These are phyloP conservation scores for Metschnikowia cerradonensis DNA, from an alignment of 805 yeast species.

Conservation along the genomic window DNA sequence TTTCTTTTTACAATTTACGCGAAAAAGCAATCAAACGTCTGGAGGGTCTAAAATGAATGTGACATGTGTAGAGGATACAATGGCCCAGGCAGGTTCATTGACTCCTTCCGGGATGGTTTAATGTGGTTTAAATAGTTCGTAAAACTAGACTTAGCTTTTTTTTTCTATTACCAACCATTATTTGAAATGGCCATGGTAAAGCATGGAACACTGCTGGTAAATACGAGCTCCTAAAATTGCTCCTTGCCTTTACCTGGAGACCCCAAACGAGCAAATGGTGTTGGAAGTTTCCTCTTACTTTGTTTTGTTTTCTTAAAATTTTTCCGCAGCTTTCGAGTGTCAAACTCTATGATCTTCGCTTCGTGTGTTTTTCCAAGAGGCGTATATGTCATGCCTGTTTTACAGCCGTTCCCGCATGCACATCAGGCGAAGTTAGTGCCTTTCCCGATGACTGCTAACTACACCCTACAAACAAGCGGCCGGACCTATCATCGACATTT, in stretches of 20 bases:
- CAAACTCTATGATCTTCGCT: not conserved
- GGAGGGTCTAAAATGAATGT: not conserved
- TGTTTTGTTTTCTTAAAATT: not conserved
- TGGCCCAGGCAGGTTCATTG: not conserved
- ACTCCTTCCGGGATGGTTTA: not conserved
- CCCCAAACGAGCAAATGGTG: not conserved
- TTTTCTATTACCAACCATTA: not conserved
- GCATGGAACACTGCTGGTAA: not conserved
- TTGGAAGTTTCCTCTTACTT: not conserved
- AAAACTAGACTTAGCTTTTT: not conserved
- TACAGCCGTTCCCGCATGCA: slow-evolving; percentile 1
- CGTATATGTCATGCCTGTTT: not conserved
- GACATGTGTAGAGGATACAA: not conserved
- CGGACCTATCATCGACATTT: too few species aligned
- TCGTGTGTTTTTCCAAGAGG: not conserved
- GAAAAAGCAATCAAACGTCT: slow-evolving; percentile 4
- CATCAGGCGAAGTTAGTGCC: not conserved
- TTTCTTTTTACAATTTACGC: not conserved
- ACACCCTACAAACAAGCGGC: not conserved
- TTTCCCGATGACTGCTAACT: not conserved
- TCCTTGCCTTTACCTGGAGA: not conserved
- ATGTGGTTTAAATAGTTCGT: not conserved
- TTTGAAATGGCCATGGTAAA: not conserved
- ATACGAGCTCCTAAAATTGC: not conserved
- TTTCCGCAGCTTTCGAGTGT: not conserved